A percentile compares a stretch with the other conserved stretches of the same genome.
These are phyloP conservation scores for carrot (Daucus carota) DNA, from an alignment of 129 eudicot species.

Conservation along the genomic window DH1_v3.0 NC_030386.2:37423501-37424000, in stretches of 20 bases:
- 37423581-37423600: background rate
- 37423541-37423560: background rate
- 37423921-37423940: background rate
- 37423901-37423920: background rate
- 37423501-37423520: too few relatives aligned
- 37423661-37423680: constrained; percentile 4
- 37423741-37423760: constrained; percentile 95
- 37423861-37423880: constrained; percentile 87
- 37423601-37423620: background rate
- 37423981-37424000: background rate
- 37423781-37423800: background rate
- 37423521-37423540: background rate
- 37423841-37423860: constrained; percentile 39
- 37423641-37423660: constrained; percentile 23
- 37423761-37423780: background rate
- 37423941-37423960: background rate
- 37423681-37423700: constrained; percentile 31
- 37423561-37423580: background rate
- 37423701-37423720: constrained; percentile 94
- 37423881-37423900: constrained; percentile 66
- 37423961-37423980: background rate
- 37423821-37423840: constrained; percentile 2
- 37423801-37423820: background rate
- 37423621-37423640: constrained; percentile 11
- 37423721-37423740: constrained; percentile 67